These are phyloP conservation scores for Xylaria flabelliformis DNA, from an alignment of 495 filamentous ascomycete genomes.

Conservation along the genomic window DNA sequence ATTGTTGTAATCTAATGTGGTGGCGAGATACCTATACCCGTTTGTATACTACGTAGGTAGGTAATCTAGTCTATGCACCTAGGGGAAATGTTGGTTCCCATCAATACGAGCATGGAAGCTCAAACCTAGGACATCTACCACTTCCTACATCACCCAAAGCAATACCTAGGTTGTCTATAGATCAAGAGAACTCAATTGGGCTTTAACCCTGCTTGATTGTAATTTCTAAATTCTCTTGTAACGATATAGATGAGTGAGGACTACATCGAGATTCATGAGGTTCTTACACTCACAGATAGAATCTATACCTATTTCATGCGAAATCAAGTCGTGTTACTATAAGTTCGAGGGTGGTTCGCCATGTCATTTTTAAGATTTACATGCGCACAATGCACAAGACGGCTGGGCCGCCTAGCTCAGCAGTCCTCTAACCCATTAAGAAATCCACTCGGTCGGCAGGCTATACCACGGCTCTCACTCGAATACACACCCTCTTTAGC, in stretches of 20 bases:
- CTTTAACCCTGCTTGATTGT: not conserved
- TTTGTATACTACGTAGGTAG: too few relatives aligned
- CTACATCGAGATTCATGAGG: not conserved
- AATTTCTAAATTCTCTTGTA: not conserved
- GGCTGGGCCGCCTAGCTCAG: conserved; percentile 16
- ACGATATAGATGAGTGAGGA: not conserved
- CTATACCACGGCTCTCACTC: not conserved
- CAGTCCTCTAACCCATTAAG: not conserved
- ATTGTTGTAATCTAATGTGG: not conserved
- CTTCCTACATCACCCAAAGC: not conserved
- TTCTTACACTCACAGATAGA: not conserved
- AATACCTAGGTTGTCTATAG: not conserved
- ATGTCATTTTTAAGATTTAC: conserved; percentile 18
- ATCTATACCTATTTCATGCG: not conserved
- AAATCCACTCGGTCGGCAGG: not conserved
- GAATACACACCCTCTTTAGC: not conserved
- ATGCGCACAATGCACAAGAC: conserved; percentile 24
- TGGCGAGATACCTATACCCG: too few relatives aligned
- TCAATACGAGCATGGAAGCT: too few relatives aligned
- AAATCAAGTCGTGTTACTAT: not conserved
- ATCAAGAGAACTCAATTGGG: not conserved
- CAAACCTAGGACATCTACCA: not conserved
- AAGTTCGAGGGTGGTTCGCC: not conserved
- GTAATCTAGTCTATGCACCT: not conserved
- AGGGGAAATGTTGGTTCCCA: not conserved